phyloP scores from a whole-genome alignment of 805 yeast genomes.

The Jamesozyma lodderae region DNA sequence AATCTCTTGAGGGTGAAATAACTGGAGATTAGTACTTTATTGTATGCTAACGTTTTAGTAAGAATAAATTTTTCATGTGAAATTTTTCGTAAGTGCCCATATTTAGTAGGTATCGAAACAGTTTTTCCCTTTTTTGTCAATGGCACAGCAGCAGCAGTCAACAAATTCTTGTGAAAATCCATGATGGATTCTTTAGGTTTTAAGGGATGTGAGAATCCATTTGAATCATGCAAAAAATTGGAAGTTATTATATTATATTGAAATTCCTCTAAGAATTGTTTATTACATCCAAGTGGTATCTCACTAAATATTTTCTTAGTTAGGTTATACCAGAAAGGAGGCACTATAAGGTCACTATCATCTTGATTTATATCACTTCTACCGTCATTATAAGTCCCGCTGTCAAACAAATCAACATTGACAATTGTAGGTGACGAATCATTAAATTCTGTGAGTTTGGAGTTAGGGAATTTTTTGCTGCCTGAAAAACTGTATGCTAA shows the following conservation, averaged over 20 bases:
- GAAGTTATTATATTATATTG: constrained; percentile 43
- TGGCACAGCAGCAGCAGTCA: no score
- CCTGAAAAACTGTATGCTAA: not conserved
- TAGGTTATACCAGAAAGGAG: not conserved
- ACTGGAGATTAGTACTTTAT: constrained; percentile 3
- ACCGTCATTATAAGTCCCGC: not conserved
- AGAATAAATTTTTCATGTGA: constrained; percentile 5
- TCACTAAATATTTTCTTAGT: constrained; percentile 7
- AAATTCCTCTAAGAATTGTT: constrained; percentile 40
- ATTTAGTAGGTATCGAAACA: constrained; percentile 17
- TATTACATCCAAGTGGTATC: constrained; percentile 7
- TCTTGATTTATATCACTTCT: not conserved
- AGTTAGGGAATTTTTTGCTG: no score
- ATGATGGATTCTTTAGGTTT: constrained; percentile 15
- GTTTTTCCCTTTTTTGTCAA: no score
- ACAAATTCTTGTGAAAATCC: constrained; percentile 11
- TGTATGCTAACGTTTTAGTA: constrained; percentile 6
- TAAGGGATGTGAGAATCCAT: constrained; percentile 22
- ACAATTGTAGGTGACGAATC: constrained; percentile 26
- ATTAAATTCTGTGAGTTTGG: constrained; percentile 21
- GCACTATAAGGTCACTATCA: not conserved
- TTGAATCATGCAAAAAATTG: constrained; percentile 36
- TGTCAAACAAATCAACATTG: constrained; percentile 10
- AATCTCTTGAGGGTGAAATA: constrained; percentile 1
- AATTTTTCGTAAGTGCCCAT: constrained; percentile 10